phyloP scores from a whole-genome alignment of 2,329 filamentous ascomycete genomes.

The Alternaria tenuissima region DNA sequence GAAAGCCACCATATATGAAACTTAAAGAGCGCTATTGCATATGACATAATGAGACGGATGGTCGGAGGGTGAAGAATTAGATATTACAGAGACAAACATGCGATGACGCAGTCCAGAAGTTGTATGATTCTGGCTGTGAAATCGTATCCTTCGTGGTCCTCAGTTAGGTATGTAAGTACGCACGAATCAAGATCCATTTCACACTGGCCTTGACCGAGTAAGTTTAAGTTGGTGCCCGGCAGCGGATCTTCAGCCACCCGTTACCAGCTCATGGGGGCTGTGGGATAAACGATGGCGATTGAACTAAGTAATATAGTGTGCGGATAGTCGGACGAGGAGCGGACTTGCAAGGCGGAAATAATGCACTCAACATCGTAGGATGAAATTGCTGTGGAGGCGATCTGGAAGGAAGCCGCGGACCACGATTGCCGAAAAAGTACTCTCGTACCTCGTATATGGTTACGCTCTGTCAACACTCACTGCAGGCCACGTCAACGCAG shows the following conservation, averaged over 20 bases:
- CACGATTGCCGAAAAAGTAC: not conserved
- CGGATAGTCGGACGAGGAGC: not conserved
- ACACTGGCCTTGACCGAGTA: not conserved
- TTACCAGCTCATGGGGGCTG: not conserved
- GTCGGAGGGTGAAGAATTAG: not conserved
- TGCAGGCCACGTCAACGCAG: conserved; percentile 6
- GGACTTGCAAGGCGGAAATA: not conserved
- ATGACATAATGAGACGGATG: not conserved
- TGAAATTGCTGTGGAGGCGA: not conserved
- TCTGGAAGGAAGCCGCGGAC: not conserved
- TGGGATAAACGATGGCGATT: not conserved
- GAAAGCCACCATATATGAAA: not conserved
- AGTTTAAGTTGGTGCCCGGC: not conserved
- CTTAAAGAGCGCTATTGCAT: not conserved
- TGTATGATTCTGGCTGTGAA: not conserved
- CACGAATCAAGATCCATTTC: not conserved
- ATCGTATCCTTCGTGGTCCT: not conserved
- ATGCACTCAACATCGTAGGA: not conserved
- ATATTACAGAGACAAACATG: not conserved
- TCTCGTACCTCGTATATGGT: not conserved
- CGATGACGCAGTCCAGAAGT: no score
- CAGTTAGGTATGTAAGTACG: not conserved
- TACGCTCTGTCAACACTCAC: not conserved
- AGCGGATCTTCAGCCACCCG: not conserved
- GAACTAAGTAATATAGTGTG: not conserved